phyloP scores from a whole-genome alignment of 495 filamentous ascomycete genomes.

The Cercophora samala region DNA sequence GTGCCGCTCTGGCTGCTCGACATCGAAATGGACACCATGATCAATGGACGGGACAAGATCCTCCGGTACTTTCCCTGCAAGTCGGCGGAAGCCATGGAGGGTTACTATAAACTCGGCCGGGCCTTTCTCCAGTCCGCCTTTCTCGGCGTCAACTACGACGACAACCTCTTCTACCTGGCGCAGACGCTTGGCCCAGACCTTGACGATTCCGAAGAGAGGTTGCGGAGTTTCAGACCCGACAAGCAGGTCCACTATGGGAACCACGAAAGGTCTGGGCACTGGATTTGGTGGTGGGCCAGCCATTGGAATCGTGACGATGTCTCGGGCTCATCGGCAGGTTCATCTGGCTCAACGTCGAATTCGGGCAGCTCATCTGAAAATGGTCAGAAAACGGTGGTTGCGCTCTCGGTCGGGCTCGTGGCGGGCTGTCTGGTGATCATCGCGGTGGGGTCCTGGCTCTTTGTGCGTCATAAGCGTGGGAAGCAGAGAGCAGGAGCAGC shows the following conservation, averaged over 20 bases:
- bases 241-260: neutral
- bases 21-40: conserved; percentile 3
- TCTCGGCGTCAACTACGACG: conserved; percentile 12
- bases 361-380: neutral
- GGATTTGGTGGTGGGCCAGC: neutral
- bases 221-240: neutral
- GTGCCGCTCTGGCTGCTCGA: conserved; percentile 16
- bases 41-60: neutral
- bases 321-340: neutral
- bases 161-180: neutral
- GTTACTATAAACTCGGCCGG: conserved; percentile 8
- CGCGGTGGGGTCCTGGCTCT: neutral
- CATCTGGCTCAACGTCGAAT: neutral
- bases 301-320: neutral
- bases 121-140: conserved; percentile 16
- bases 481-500: neutral
- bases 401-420: neutral
- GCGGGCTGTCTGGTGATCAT: neutral
- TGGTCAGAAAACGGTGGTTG: neutral
- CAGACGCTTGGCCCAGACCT: conserved; percentile 9
- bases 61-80: conserved; percentile 15
- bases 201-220: neutral
- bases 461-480: neutral
- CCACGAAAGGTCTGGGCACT: neutral
- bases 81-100: neutral